Percentiles rank a stretch among this genome's conserved stretches.
Evolutionary conservation across 2,329 filamentous ascomycete genomes (phyloP).

Genomic region (Ophiobolus disseminans): DNA sequence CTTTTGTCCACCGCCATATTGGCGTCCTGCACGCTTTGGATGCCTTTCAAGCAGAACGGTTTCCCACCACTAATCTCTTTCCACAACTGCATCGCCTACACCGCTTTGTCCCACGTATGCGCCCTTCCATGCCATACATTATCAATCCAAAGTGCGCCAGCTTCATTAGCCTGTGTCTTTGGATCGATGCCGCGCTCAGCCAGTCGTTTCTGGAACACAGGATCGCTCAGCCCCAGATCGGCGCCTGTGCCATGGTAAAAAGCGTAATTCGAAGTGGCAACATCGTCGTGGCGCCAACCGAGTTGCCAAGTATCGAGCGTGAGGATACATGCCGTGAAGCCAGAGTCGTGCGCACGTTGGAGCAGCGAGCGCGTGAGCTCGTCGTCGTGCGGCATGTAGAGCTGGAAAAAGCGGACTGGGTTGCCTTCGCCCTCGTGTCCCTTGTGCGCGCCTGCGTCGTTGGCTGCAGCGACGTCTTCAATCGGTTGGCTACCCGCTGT

Average conservation of each 20-base stretch:
- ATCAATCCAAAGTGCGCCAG: conserved; percentile 69
- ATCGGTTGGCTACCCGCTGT: conserved; percentile 65
- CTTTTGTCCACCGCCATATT: conserved; percentile 65
- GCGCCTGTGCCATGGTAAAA: conserved; percentile 68
- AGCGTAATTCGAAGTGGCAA: conserved; percentile 64
- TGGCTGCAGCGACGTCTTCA: conserved; percentile 64
- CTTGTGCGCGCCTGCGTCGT: conserved; percentile 50
- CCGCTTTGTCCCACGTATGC: conserved; percentile 70
- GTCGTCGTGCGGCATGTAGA: conserved; percentile 70
- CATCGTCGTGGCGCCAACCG: conserved; percentile 67
- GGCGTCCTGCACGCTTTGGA: conserved; percentile 72
- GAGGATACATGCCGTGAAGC: conserved; percentile 65
- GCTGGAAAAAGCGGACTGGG: conserved; percentile 66
- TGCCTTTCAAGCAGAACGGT: conserved; percentile 71
- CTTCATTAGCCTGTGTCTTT: conserved; percentile 59
- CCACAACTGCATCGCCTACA: conserved; percentile 68
- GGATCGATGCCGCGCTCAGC: conserved; percentile 62
- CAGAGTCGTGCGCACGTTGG: conserved; percentile 60
- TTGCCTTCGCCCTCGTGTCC: conserved; percentile 10
- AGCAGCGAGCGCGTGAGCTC: conserved; percentile 64
- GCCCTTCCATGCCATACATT: conserved; percentile 69
- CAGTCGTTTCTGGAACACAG: conserved; percentile 64
- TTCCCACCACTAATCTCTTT: conserved; percentile 61
- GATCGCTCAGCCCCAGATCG: conserved; percentile 65
- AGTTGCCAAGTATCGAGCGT: conserved; percentile 71